These are phyloP conservation scores for Skeletonema menzelii DNA, from an alignment of 108 stramenopile genomes.

Conservation along the genomic window DNA sequence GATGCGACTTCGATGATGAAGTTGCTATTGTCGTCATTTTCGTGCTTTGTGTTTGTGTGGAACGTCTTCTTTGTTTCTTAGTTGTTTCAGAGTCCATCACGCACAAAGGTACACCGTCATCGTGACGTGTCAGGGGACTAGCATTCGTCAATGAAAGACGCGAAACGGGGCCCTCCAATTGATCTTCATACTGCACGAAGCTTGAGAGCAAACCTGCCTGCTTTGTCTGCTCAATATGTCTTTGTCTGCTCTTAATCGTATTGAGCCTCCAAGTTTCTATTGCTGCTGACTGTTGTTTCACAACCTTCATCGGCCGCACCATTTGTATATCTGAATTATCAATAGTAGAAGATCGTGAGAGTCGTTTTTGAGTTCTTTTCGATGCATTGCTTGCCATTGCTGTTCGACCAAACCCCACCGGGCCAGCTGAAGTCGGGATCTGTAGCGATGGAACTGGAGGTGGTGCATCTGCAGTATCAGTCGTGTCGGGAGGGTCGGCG, in stretches of 20 bases:
- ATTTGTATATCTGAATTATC: background rate
- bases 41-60: background rate
- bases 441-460: background rate
- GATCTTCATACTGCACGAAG: conserved; percentile 25
- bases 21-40: background rate
- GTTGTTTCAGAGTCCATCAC: background rate
- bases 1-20: background rate
- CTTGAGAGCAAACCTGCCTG: conserved; percentile 13
- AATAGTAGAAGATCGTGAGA: background rate
- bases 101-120: conserved; percentile 4
- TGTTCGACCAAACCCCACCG: background rate
- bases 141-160: background rate
- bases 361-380: background rate
- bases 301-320: background rate
- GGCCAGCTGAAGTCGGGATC: background rate
- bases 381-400: background rate
- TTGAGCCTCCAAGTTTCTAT: background rate
- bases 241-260: background rate
- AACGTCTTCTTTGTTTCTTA: background rate
- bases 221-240: background rate
- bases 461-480: background rate
- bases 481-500: background rate
- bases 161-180: background rate
- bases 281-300: background rate
- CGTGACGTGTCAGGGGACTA: background rate